A percentile compares a stretch with the other conserved stretches of the same genome.
phyloP scores from a whole-genome alignment of 805 yeast genomes.

The Candida dajiaensis region DNA sequence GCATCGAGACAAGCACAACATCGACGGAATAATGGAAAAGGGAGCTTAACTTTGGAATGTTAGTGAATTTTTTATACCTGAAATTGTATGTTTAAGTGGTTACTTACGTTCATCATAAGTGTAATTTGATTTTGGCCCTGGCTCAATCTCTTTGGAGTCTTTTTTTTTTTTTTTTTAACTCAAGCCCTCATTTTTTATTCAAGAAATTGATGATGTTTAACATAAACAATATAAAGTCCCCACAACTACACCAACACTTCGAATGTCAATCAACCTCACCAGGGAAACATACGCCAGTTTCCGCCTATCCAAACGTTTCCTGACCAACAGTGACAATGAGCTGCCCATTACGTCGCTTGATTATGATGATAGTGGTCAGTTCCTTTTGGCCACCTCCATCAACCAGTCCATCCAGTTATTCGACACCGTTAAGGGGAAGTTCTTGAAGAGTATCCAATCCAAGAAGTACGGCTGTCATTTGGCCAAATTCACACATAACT shows the following conservation, averaged over 20 bases:
- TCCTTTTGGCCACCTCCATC: slow-evolving; percentile 65
- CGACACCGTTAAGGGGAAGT: slow-evolving; percentile 65
- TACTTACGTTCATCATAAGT: too few species aligned
- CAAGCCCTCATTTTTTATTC: too few species aligned
- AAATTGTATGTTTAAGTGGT: too few species aligned
- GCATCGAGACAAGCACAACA: background rate
- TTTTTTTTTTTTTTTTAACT: too few species aligned
- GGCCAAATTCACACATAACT: slow-evolving; percentile 76
- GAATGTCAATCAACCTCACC: background rate
- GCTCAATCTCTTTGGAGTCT: too few species aligned
- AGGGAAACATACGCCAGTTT: background rate
- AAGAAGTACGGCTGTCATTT: slow-evolving; percentile 91
- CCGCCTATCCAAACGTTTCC: background rate
- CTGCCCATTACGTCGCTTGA: slow-evolving; percentile 59
- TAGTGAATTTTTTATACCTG: background rate
- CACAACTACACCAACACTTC: too few species aligned
- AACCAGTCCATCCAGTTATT: slow-evolving; percentile 83
- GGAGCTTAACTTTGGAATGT: background rate
- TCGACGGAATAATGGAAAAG: background rate
- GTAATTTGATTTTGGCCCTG: too few species aligned
- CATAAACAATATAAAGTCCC: too few species aligned
- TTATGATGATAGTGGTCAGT: slow-evolving; percentile 81
- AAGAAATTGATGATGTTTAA: too few species aligned
- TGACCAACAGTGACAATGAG: slow-evolving; percentile 31
- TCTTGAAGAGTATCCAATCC: slow-evolving; percentile 62